Base-by-base conservation (phyloP, 331 rosid species). In the Rosa hybrid region DNA sequence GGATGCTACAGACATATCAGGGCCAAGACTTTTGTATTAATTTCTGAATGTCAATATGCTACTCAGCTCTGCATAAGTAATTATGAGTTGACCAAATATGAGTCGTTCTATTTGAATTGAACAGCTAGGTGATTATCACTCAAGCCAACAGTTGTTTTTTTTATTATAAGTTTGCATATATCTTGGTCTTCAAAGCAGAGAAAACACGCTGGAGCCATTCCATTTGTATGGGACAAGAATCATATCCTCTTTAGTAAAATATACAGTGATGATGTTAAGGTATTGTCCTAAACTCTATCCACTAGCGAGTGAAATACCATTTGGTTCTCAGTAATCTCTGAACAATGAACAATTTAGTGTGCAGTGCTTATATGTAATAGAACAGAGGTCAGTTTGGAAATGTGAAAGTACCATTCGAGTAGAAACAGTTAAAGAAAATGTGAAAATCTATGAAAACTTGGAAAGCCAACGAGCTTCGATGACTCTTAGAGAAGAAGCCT, bases 381-480 rank as follows among this genome's bases (percentile, higher is more conserved):
- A 3, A 20, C 65, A 59, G 64, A 6, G 39, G n/a, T 7, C 27
- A 21, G 27, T 59, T 59, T 42, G 65, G 34, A 59, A 23, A 12
- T 59, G 21, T 9, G n/a, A 59, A 44, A 44, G 9, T 44, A 44
- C 46, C 9, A 44, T 9, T 44, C 8, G 65, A n/a, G 60, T 34
- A 34, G 39, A 34, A 34, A 34, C 39, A 34, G 39, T 38, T 10
- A 45, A 53, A 64, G 10, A 20, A 30, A 34, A 18, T 5, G 46
- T 17, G 8, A 49, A 77, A 54, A 17, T 50, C 14, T 5, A 21
- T 46, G 34, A 27, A 34, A 27, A 17, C 71, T 4, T 12, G 62
- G 39, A 86, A 83, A 86, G 84, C 79, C 71, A 92, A 60, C 82
- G 45, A 86, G 86, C 45, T 90, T 84, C 76, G 77, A 86, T 6